Conservation (phyloP, 2,329 filamentous ascomycete species). For the Colletotrichum sp. region DNA sequence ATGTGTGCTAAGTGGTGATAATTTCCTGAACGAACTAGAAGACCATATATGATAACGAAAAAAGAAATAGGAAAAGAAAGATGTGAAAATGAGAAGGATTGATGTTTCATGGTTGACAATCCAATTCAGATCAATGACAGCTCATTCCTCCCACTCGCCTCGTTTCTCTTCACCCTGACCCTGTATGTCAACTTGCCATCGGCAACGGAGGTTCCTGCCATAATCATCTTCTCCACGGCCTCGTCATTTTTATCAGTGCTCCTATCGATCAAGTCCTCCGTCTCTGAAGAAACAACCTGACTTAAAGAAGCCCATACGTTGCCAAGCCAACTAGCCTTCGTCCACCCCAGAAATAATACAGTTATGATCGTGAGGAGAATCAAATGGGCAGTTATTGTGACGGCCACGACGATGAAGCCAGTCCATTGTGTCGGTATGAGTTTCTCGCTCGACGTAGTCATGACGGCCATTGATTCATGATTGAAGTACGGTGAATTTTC, state of each 20-base stretch:
- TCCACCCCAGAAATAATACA: background rate
- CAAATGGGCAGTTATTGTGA: background rate
- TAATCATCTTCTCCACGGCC: background rate
- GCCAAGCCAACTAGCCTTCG: background rate
- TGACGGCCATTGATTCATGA: background rate
- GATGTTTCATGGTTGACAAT: too few relatives aligned
- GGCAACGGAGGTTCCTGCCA: rapidly evolving
- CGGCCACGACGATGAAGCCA: rapidly evolving
- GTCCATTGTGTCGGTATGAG: rapidly evolving
- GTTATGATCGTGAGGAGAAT: background rate
- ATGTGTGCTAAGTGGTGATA: too few relatives aligned
- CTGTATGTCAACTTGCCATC: rapidly evolving
- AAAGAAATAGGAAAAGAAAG: too few relatives aligned
- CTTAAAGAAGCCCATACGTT: background rate
- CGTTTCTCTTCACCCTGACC: rapidly evolving
- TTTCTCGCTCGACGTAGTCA: background rate
- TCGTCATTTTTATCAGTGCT: background rate
- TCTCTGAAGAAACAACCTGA: background rate
- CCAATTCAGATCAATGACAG: background rate
- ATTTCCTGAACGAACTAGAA: too few relatives aligned
- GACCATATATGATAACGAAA: too few relatives aligned
- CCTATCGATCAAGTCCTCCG: rapidly evolving
- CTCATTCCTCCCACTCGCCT: background rate
- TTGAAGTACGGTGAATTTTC: rapidly evolving
- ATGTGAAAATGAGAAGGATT: too few relatives aligned